Evolutionary conservation across 192 early-diverging fungal genomes (phyloP), one percentile per base, ranked within the genome.

Genomic region (Spizellomyces sp.): DNA sequence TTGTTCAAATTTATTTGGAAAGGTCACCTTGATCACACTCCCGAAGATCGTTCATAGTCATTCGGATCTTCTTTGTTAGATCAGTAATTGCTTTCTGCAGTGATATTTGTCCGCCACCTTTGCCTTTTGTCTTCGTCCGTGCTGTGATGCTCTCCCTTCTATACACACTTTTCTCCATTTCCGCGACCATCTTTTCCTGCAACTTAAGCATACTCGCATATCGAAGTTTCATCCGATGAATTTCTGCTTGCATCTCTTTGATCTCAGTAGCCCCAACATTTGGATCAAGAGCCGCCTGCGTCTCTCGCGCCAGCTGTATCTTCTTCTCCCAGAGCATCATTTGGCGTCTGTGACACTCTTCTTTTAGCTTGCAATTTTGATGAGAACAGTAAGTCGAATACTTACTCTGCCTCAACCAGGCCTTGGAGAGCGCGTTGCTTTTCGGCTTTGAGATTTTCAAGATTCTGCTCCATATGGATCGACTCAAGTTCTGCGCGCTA

Each of bases 301-400:
- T 88, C 79, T 88, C 87, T 60, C 86, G 87, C 17, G 87, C 86
- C 36, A 88, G 78, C 68, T 88, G 87, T 67, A 87, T 88, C 64
- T 88, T 88, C 62, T 88, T 88, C 67, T 88, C 86, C 87, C 87
- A 88, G 10, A 88, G 77, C 83, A 88, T 85, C 45, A 88, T 79
- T 66, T 88, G 87, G 1, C 86, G 87, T 70, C 86, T 61, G 59
- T 36, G 9, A 14, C 42, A 41, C 59, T 17, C 12, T 0, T 65
- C 17, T 5, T 8, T 65, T 41, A n/a, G 64, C n/a, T 15, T 44
- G 45, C 17, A 10, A 4, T 6, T 27, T 1, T 47, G 15, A 50
- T 5, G 8, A 6, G 36, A 62, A 6, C 6, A 56, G 47, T 48
- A 7, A 36, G 7, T 42, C 45, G 36, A 79, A 52, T 9, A 77